These are phyloP conservation scores for Lasiodiplodia sp. DNA, from an alignment of 2,329 filamentous ascomycete species.

Conservation along the genomic window DNA sequence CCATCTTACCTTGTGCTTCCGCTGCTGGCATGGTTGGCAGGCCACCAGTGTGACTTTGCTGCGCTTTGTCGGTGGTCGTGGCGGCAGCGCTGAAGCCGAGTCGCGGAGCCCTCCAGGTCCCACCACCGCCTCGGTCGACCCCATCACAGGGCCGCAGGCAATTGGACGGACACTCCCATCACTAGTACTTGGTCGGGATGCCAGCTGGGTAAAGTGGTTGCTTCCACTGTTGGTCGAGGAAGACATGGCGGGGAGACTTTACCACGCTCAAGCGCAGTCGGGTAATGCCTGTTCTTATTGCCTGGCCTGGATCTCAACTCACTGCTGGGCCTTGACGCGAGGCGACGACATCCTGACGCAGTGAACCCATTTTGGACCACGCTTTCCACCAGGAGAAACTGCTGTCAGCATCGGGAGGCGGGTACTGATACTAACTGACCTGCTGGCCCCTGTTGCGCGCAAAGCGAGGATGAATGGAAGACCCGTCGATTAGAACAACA, in stretches of 20 bases:
- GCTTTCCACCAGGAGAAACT: background rate
- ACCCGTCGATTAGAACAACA: background rate
- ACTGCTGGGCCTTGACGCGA: background rate
- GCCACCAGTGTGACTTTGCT: conserved; percentile 30
- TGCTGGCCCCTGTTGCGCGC: background rate
- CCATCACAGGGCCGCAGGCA: background rate
- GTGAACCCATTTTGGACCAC: background rate
- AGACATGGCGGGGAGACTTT: background rate
- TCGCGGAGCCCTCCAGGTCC: background rate
- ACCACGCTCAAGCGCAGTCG: background rate
- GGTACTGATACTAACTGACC: background rate
- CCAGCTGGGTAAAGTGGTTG: background rate
- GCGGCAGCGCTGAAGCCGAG: background rate
- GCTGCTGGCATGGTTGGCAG: conserved; percentile 31
- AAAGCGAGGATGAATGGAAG: background rate
- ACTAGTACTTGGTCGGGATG: background rate
- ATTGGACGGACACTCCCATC: background rate
- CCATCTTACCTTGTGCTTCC: conserved; percentile 29
- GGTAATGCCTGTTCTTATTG: background rate
- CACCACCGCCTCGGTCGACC: background rate
- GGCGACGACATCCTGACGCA: background rate
- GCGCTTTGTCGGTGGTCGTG: conserved; percentile 10
- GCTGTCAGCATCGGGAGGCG: background rate
- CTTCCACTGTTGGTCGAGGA: background rate
- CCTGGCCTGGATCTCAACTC: background rate